A percentile compares a stretch with the other conserved stretches of the same genome.
phyloP scores from a whole-genome alignment of 23 red algal genomes.

The Gracilaria domingensis region DNA sequence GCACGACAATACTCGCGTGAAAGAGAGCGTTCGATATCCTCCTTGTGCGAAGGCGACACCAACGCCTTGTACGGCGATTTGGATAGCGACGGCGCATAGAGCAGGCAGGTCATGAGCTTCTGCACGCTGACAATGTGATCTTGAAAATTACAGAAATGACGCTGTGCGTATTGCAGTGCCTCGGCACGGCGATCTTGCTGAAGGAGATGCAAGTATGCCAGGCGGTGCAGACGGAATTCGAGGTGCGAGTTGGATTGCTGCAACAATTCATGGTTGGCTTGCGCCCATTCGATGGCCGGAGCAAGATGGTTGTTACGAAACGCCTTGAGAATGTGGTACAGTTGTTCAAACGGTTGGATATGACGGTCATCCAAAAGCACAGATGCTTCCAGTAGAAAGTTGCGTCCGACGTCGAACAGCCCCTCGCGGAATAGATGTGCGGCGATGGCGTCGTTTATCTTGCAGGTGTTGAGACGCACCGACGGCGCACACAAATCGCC shows the following conservation, averaged over 20 bases:
- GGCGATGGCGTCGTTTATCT: conserved; percentile 63
- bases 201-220: conserved; percentile 67
- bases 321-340: conserved; percentile 58
- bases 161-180: conserved; percentile 66
- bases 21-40: conserved; percentile 68
- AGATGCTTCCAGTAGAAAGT: conserved; percentile 37
- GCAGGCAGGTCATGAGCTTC: conserved; percentile 75
- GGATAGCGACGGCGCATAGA: conserved; percentile 67
- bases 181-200: conserved; percentile 26
- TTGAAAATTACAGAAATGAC: conserved; percentile 65
- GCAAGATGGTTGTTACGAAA: conserved; percentile 47
- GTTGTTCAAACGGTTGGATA: conserved; percentile 38
- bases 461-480: conserved; percentile 55
- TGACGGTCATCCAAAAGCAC: conserved; percentile 53
- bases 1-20: conserved; percentile 74
- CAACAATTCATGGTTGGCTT: conserved; percentile 33
- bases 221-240: conserved; percentile 76
- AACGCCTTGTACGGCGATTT: conserved; percentile 75
- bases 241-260: conserved; percentile 26
- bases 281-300: conserved; percentile 54
- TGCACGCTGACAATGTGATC: conserved; percentile 72
- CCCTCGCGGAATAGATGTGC: conserved; percentile 68
- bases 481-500: conserved; percentile 45
- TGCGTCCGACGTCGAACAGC: conserved; percentile 59
- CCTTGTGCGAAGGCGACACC: conserved; percentile 48